These are phyloP conservation scores for Citrus unshiu DNA, from an alignment of 345 rosid species.

Conservation along the genomic window DNA sequence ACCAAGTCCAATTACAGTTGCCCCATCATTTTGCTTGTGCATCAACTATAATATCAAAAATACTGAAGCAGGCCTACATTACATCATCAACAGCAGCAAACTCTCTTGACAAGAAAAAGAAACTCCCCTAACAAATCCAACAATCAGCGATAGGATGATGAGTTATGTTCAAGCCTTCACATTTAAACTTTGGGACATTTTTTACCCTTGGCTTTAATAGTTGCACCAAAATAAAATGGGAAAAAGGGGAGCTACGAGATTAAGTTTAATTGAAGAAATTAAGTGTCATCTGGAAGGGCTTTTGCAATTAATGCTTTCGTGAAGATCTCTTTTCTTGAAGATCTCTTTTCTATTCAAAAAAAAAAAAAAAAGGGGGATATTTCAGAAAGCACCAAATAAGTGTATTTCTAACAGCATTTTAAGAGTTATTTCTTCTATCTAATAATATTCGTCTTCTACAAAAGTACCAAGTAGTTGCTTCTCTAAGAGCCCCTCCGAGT, in stretches of 20 bases:
- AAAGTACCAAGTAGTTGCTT: not conserved
- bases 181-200: too few relatives aligned
- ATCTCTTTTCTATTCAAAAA: not conserved
- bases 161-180: too few relatives aligned
- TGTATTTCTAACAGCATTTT: not conserved
- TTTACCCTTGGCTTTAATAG: too few relatives aligned
- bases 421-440: not conserved
- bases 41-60: not conserved
- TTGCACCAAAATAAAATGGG: not conserved
- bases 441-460: not conserved
- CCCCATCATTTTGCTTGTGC: not conserved
- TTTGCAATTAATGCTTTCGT: not conserved
- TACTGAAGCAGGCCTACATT: not conserved
- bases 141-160: too few relatives aligned
- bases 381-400: not conserved
- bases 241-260: not conserved
- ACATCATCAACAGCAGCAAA: too few relatives aligned
- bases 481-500: not conserved
- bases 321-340: not conserved
- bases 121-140: too few relatives aligned
- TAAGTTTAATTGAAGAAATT: not conserved
- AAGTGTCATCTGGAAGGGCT: not conserved
- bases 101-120: too few relatives aligned
- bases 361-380: not conserved
- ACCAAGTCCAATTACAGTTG: not conserved